Evolutionary conservation across 2,329 filamentous ascomycete species (phyloP), one percentile per base, ranked within the genome.

Genomic region (Aureobasidium sp.): DNA sequence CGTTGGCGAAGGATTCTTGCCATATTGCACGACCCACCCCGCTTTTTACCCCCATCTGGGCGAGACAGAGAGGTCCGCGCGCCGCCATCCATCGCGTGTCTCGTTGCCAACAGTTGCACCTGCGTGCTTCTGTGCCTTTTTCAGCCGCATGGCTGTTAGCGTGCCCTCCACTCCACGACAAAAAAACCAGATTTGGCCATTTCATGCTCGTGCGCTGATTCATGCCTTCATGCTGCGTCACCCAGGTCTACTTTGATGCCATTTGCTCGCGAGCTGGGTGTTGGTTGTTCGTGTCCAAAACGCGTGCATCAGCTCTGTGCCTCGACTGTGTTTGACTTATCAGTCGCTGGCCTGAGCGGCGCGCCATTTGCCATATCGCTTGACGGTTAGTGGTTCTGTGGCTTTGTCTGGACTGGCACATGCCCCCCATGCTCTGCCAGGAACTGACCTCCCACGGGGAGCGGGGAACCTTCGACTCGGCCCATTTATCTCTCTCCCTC

Each of bases 81-180:
- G 66, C 69, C 64, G 64, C 67, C 29, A 72, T 69, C 53, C 41
- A 47, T 57, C 42, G 42, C 55, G 42, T 59, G 37, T 55, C 31
- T 53, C 14, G 51, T 31, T 59, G 55, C 44, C 42, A 48, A 47
- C 55, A 47, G 37, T 59, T 48, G 22, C 22, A 25, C 22, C 22
- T 25, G 42, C 55, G 55, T 59, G 55, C 41, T 3, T 29, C 37
- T 29, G 15, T 41, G 15, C 36, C 51, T 42, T 55, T 45, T 45
- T 36, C 27, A 36, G 53, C 53, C 53, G 39, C 53, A 34, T 57
- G 53, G 29, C 27, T 29, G n/a, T 29, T 57, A 57, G 53, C 53
- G 53, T 29, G 27, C 53, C 29, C 36, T 27, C 37, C 25, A 5
- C 17, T 25, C 41, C 41, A 45, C n/a, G 27, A 45, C 34, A 20